Conservation (phyloP, 805 yeast genomes). For the Saturnispora diversa region DNA sequence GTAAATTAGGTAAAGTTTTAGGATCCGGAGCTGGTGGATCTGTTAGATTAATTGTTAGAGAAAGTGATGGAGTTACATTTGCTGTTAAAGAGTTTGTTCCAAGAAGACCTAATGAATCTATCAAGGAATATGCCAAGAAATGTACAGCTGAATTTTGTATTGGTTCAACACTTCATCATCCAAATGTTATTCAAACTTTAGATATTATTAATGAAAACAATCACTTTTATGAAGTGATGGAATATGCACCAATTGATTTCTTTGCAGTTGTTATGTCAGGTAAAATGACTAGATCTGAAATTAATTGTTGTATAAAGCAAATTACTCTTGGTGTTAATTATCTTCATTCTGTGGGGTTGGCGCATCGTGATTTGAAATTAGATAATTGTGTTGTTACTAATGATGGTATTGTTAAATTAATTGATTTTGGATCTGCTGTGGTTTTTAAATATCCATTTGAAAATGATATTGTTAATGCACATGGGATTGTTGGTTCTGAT, state of each 20-base stretch:
- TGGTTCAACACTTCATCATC: constrained; percentile 75
- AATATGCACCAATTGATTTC: constrained; percentile 76
- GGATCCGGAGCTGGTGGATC: constrained; percentile 90
- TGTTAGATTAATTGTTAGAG: constrained; percentile 62
- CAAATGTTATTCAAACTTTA: constrained; percentile 69
- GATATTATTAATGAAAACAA: constrained; percentile 64
- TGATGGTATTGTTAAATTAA: constrained; percentile 66
- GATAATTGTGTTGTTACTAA: constrained; percentile 76
- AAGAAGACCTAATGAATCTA: constrained; percentile 57
- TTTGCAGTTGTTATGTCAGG: constrained; percentile 86
- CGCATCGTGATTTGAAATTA: constrained; percentile 74
- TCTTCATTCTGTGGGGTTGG: constrained; percentile 68
- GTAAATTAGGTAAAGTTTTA: constrained; percentile 62
- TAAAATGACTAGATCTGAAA: constrained; percentile 70
- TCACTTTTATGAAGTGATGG: constrained; percentile 77
- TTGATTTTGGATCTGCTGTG: constrained; percentile 80
- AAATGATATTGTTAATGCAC: constrained; percentile 48
- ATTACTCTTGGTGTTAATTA: constrained; percentile 64
- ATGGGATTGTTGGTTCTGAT: constrained; percentile 78
- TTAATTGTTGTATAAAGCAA: constrained; percentile 75
- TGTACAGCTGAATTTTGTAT: constrained; percentile 86
- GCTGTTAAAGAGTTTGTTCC: constrained; percentile 82
- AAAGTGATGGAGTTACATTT: constrained; percentile 61
- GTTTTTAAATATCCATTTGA: constrained; percentile 74
- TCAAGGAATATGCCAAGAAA: constrained; percentile 74